Evolutionary conservation across 2,329 filamentous ascomycete species (phyloP).

Genomic region (Arachnomyces sp.): DNA sequence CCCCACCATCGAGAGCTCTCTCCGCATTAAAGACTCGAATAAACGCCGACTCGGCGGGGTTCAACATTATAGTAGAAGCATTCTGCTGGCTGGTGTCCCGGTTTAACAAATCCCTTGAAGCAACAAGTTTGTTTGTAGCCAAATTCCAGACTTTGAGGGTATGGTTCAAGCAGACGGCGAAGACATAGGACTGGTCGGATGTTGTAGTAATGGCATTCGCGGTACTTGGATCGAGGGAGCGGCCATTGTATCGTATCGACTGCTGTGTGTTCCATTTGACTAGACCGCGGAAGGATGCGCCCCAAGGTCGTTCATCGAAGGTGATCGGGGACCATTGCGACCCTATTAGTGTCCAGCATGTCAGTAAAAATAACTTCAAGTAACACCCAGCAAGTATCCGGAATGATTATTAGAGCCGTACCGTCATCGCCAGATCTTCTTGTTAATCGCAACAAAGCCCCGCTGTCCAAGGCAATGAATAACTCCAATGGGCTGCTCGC

Average conservation of each 20-base stretch:
- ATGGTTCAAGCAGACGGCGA: slow-evolving; percentile 85
- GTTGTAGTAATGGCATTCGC: slow-evolving; percentile 39
- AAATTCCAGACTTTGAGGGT: slow-evolving; percentile 85
- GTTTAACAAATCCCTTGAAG: slow-evolving; percentile 70
- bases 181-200: slow-evolving; percentile 45
- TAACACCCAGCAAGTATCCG: slow-evolving; percentile 1
- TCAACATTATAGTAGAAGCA: slow-evolving; percentile 65
- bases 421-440: slow-evolving; percentile 49
- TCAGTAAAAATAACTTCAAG: slow-evolving; percentile 8
- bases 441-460: slow-evolving; percentile 57
- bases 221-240: slow-evolving; percentile 35
- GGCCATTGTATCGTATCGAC: slow-evolving; percentile 35
- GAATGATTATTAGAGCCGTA: slow-evolving; percentile 18
- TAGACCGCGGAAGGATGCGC: slow-evolving; percentile 40
- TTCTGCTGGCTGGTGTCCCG: slow-evolving; percentile 60
- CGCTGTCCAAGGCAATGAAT: slow-evolving; percentile 57
- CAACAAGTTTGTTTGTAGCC: slow-evolving; percentile 67
- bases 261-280: slow-evolving; percentile 38
- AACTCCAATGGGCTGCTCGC: slow-evolving; percentile 67
- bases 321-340: slow-evolving; percentile 40
- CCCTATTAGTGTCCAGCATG: slow-evolving; percentile 19
- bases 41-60: slow-evolving; percentile 69
- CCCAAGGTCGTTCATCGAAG: slow-evolving; percentile 43
- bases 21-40: slow-evolving; percentile 61
- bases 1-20: slow-evolving; percentile 38